Evolutionary conservation across 495 filamentous ascomycete genomes (phyloP).

Genomic region (Hapsidospora chrysogenum): DNA sequence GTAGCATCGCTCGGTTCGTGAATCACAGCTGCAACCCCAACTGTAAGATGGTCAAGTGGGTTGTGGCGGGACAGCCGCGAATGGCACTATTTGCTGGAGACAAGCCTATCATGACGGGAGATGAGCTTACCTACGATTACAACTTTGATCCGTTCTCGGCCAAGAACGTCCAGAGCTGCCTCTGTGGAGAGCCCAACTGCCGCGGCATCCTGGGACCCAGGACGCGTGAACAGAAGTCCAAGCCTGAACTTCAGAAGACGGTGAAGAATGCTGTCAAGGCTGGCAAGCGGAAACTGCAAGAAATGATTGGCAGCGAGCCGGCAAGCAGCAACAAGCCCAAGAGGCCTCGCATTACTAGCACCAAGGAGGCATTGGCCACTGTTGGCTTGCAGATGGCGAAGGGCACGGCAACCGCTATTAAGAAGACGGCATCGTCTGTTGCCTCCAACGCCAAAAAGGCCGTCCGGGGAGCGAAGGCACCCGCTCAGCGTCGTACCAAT

Average conservation of each 20-base stretch:
- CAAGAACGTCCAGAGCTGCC: slow-evolving; percentile 70
- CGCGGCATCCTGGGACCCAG: slow-evolving; percentile 65
- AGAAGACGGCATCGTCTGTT: background rate
- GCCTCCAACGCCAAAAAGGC: background rate
- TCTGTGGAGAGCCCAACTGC: slow-evolving; percentile 62
- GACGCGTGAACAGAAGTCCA: slow-evolving; percentile 37
- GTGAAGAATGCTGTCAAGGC: slow-evolving; percentile 14
- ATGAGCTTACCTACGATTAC: slow-evolving; percentile 98
- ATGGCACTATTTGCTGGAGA: slow-evolving; percentile 97
- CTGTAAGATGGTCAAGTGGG: slow-evolving; percentile 94
- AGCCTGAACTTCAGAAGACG: no score
- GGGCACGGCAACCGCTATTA: background rate
- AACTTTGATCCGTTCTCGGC: slow-evolving; percentile 86
- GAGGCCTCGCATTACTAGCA: slow-evolving; percentile 10
- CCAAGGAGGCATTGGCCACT: slow-evolving; percentile 10
- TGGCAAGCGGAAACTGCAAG: slow-evolving; percentile 24
- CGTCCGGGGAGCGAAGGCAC: background rate
- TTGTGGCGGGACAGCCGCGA: slow-evolving; percentile 81
- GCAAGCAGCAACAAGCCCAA: slow-evolving; percentile 26
- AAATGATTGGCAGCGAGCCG: slow-evolving; percentile 16
- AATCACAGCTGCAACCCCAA: slow-evolving; percentile 98
- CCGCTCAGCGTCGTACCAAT: no score
- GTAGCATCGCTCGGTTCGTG: slow-evolving; percentile 91
- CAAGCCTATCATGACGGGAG: slow-evolving; percentile 73
- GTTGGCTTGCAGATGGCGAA: background rate